Evolutionary conservation across 208 protist genomes (phyloP).

Genomic region (Leptomonas pyrrhocoris): DNA sequence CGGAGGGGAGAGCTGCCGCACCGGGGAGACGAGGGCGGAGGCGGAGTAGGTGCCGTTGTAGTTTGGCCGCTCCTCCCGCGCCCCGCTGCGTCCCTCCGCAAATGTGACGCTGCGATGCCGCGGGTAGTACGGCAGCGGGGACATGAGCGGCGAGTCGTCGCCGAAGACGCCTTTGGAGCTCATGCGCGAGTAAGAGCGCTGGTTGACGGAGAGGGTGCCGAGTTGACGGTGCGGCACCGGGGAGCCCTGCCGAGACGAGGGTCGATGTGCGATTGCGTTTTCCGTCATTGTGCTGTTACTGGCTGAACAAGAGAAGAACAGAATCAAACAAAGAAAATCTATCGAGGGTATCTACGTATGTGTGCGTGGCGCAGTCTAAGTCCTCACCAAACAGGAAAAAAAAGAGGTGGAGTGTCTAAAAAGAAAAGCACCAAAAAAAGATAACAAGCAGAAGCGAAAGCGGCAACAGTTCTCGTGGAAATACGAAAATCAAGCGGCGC

Average conservation of each 20-base stretch:
- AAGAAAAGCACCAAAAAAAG: background rate
- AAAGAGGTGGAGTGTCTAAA: background rate
- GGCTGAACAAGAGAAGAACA: background rate
- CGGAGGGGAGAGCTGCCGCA: conserved; percentile 43
- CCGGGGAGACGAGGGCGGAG: conserved; percentile 49
- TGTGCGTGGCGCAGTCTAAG: background rate
- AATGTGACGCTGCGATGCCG: conserved; percentile 87
- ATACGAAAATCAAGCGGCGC: background rate
- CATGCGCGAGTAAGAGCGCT: conserved; percentile 85
- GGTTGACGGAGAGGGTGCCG: conserved; percentile 67
- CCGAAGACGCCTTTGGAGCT: conserved; percentile 60
- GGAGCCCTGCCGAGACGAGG: conserved; percentile 49
- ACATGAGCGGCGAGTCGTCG: conserved; percentile 74
- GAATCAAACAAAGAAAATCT: background rate
- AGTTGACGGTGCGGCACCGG: conserved; percentile 78
- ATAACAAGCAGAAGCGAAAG: background rate
- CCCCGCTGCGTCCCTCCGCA: conserved; percentile 39
- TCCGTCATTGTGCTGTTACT: conserved; percentile 12
- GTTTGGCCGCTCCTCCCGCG: conserved; percentile 78
- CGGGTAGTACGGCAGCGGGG: conserved; percentile 81
- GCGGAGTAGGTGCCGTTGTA: conserved; percentile 57
- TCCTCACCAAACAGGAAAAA: background rate
- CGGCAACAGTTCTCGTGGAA: background rate
- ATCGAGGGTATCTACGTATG: background rate
- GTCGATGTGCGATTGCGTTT: conserved; percentile 5